Base-by-base conservation (phyloP, 805 yeast genomes). In the Starmerella powellii region DNA sequence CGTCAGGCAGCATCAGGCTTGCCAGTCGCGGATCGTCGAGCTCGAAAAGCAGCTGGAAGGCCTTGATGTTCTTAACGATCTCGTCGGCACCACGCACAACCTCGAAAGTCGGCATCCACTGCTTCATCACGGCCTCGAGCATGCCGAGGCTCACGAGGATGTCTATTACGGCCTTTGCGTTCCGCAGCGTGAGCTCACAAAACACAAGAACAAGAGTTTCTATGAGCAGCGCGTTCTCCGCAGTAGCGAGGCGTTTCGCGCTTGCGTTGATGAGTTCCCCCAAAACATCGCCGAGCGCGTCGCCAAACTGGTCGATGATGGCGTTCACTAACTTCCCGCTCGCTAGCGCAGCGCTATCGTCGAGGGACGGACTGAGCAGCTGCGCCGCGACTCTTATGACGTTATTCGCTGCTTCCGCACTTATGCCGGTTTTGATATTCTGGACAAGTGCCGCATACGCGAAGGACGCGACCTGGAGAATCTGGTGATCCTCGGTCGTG, bases 91-190 rank as follows among this genome's bases (percentile, higher is more conserved):
- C 95, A 46, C 88, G 68, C 31, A 87, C 72, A 2, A 79, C 75
- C 52, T 83, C 88, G 60, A 84, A 87, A 2, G 84, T 72, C 20
- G 73, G 74, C 37, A 88, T 70, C 97, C 97, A 91, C 39, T 81
- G 78, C 2, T 79, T 78, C 39, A 88, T 58, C 1, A 84, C 73
- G 3, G 70, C 60, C 19, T 64, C 63, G 8, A 86, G 63, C 1
- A 80, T 78, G 20, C 67, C 53, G 2, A 46, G 28, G 8, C 61
- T 60, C 17, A 66, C 63, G 39, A 88, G 67, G 44, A 84, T 77
- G 31, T 74, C 66, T 2, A 87, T 62, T 29, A 84, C 76, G 15
- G 76, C 76, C 6, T 59, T 59, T 0, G 91, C 76, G 30, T 86
- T 76, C 2, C 68, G 58, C 30, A 74, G 63, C 3, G 83, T 73